These are phyloP conservation scores for Zea mays DNA, from an alignment of 176 grass and related monocot species.

Conservation along the genomic window Zm-B73-REFERENCE-NAM-5.0 NC_050102.1:131847001-131847500, in stretches of 20 bases:
- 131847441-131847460: constrained; percentile 19
- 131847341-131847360: not conserved
- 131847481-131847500: not conserved
- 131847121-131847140: constrained; percentile 26
- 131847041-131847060: constrained; percentile 39
- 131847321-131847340: constrained; percentile 26
- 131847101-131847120: constrained; percentile 5
- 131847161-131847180: not conserved
- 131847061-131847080: constrained; percentile 34
- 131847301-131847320: not conserved
- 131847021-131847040: constrained; percentile 29
- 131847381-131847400: not conserved
- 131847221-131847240: constrained; percentile 64
- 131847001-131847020: not conserved
- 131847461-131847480: not conserved
- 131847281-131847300: not conserved
- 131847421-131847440: not conserved
- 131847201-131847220: constrained; percentile 55
- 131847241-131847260: constrained; percentile 49
- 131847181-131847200: constrained; percentile 21
- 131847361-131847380: not conserved
- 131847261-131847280: not conserved
- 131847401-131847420: not conserved
- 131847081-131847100: constrained; percentile 10
- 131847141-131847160: constrained; percentile 6